Evolutionary conservation across 2,329 filamentous ascomycete genomes (phyloP).

Genomic region (Blastomyces emzantsi): DNA sequence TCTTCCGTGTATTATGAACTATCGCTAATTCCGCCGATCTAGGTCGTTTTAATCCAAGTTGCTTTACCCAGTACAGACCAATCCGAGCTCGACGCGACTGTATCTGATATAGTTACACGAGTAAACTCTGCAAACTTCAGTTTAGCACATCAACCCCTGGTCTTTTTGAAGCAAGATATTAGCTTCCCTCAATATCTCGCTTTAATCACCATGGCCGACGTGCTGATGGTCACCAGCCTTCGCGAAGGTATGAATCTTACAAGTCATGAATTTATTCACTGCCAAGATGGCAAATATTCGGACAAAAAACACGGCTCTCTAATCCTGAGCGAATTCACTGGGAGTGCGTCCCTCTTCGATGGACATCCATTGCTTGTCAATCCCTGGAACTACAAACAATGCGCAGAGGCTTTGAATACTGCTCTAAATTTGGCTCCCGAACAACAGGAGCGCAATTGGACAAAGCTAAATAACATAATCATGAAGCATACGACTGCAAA

Average conservation of each 20-base stretch:
- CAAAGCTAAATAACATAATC: constrained; percentile 62
- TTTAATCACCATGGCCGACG: constrained; percentile 78
- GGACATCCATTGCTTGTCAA: constrained; percentile 78
- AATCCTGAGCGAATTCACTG: constrained; percentile 91
- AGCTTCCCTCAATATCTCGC: constrained; percentile 90
- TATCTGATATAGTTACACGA: constrained; percentile 88
- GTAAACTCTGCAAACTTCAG: constrained; percentile 91
- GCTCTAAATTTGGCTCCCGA: constrained; percentile 70
- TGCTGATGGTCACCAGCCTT: constrained; percentile 87
- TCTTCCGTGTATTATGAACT: background rate
- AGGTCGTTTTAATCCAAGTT: constrained; percentile 86
- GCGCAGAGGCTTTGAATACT: constrained; percentile 72
- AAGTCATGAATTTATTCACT: constrained; percentile 86
- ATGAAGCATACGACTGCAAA: constrained; percentile 72
- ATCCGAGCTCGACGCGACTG: constrained; percentile 73
- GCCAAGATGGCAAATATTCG: constrained; percentile 69
- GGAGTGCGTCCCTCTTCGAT: constrained; percentile 76
- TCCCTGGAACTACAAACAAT: constrained; percentile 88
- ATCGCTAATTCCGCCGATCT: background rate
- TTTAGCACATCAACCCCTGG: constrained; percentile 69
- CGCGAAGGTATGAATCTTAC: constrained; percentile 97
- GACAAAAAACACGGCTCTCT: constrained; percentile 77
- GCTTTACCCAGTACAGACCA: constrained; percentile 85
- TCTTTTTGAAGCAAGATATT: constrained; percentile 93
- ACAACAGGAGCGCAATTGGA: constrained; percentile 68